A percentile compares a stretch with the other conserved stretches of the same genome.
Evolutionary conservation across 139 green algal species (phyloP).

Genomic region (Trebouxia sp.): DNA sequence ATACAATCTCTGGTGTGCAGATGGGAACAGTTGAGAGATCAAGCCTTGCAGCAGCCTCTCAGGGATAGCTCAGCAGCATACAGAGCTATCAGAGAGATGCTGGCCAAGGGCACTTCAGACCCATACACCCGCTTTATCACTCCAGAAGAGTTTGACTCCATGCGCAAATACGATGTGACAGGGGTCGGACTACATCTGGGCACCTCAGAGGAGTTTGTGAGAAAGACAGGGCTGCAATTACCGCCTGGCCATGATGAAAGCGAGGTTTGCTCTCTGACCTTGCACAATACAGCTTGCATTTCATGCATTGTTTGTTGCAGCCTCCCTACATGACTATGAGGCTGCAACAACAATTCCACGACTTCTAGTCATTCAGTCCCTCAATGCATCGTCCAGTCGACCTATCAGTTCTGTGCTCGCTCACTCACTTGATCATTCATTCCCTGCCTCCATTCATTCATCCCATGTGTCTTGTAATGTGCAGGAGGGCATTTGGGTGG

Average conservation of each 20-base stretch:
- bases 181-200: conserved; percentile 94
- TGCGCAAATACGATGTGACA: conserved; percentile 95
- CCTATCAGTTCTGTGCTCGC: too few species aligned
- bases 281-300: too few species aligned
- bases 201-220: conserved; percentile 70
- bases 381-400: too few species aligned
- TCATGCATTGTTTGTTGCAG: too few species aligned
- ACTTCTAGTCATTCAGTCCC: too few species aligned
- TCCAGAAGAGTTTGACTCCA: conserved; percentile 75
- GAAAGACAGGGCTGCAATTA: conserved; percentile 61
- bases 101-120: conserved; percentile 56
- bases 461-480: not conserved
- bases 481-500: conserved; percentile 69
- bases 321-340: too few species aligned
- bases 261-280: not conserved
- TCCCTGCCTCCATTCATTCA: not conserved
- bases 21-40: conserved; percentile 49
- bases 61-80: conserved; percentile 29
- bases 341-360: too few species aligned
- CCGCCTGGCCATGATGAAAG: not conserved
- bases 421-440: too few species aligned
- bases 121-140: conserved; percentile 91
- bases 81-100: conserved; percentile 32
- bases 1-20: not conserved
- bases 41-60: conserved; percentile 36